Conservation (phyloP, 2,329 filamentous ascomycete genomes). For the Pseudogymnoascus sp. region DNA sequence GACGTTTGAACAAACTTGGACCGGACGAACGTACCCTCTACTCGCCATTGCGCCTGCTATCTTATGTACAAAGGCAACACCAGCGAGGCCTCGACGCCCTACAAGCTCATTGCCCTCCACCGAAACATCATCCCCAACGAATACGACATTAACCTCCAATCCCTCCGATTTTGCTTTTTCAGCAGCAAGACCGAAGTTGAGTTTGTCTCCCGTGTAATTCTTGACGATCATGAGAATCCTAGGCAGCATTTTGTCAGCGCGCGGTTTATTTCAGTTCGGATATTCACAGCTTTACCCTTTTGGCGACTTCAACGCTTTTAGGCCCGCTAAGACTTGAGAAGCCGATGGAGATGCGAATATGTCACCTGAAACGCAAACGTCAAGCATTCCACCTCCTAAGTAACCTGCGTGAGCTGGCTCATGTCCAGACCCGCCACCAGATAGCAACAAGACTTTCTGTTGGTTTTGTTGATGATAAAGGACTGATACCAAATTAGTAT, state of each 20-base stretch:
- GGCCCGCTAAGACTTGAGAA: conserved; percentile 33
- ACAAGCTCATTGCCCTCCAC: conserved; percentile 34
- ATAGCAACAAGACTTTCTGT: conserved; percentile 6
- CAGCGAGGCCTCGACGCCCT: conserved; percentile 33
- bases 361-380: conserved; percentile 31
- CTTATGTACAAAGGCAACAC: conserved; percentile 19
- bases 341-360: conserved; percentile 33
- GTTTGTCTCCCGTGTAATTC: conserved; percentile 38
- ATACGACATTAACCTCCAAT: conserved; percentile 29
- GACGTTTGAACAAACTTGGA: too few relatives aligned
- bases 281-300: conserved; percentile 22
- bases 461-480: background rate
- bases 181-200: conserved; percentile 38
- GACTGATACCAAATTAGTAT: background rate
- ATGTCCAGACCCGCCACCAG: conserved; percentile 26
- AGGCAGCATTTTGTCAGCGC: background rate
- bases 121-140: conserved; percentile 35
- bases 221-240: conserved; percentile 30
- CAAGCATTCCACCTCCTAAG: conserved; percentile 31
- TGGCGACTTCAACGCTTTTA: conserved; percentile 28
- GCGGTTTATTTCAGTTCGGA: background rate
- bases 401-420: conserved; percentile 37
- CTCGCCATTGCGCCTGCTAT: conserved; percentile 18
- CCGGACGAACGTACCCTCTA: background rate
- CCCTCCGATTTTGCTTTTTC: conserved; percentile 34